Conservation (phyloP, 2,329 filamentous ascomycete species). For the Pleomassaria siparia region DNA sequence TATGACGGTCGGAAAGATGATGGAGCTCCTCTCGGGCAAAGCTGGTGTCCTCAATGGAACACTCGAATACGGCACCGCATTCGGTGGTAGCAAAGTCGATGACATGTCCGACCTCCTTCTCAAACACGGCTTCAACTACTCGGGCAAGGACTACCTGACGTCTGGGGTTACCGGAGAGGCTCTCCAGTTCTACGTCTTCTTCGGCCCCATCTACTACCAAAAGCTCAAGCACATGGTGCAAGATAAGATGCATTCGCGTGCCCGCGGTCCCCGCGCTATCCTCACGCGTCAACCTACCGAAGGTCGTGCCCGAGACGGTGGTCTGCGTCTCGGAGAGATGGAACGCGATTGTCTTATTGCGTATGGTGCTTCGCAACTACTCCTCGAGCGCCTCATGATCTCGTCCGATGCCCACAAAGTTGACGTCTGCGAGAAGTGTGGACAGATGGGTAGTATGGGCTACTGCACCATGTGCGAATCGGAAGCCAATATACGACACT, state of each 20-base stretch:
- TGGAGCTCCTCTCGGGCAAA: conserved; percentile 93
- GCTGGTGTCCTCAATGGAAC: conserved; percentile 83
- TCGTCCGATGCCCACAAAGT: conserved; percentile 87
- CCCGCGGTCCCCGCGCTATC: conserved; percentile 85
- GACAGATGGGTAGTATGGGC: conserved; percentile 91
- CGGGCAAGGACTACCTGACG: conserved; percentile 95
- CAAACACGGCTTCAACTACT: conserved; percentile 89
- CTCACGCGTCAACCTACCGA: conserved; percentile 95
- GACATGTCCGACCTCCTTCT: conserved; percentile 87
- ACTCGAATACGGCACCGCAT: conserved; percentile 87
- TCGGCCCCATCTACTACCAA: conserved; percentile 98
- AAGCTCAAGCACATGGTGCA: conserved; percentile 99
- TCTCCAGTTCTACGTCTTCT: conserved; percentile 95
- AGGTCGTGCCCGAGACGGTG: conserved; percentile 88
- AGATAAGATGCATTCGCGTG: conserved; percentile 98
- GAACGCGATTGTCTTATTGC: conserved; percentile 97
- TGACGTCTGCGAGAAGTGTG: conserved; percentile 91
- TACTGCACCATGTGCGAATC: conserved; percentile 94
- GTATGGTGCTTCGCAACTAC: conserved; percentile 88
- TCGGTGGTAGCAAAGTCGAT: conserved; percentile 80
- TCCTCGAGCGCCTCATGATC: conserved; percentile 92
- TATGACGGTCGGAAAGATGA: conserved; percentile 98
- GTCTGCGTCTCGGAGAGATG: conserved; percentile 95
- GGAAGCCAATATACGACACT: conserved; percentile 79
- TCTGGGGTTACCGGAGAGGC: conserved; percentile 93